These are phyloP conservation scores for Lipomyces sp. DNA, from an alignment of 805 yeast genomes.

Conservation along the genomic window DNA sequence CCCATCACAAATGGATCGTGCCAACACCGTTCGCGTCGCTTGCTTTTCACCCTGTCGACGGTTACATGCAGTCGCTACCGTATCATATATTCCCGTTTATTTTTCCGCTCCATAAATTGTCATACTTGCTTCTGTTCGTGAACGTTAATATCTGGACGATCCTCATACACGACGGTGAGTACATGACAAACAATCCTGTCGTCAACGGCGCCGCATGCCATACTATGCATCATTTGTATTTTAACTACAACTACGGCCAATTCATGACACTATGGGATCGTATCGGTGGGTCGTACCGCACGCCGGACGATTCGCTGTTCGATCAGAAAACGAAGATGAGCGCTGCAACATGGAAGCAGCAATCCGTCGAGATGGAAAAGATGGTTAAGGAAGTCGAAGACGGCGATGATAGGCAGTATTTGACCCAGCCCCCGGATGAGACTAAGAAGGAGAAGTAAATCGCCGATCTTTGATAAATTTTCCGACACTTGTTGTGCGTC, in stretches of 20 bases:
- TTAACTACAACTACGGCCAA: constrained; percentile 98
- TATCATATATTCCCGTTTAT: constrained; percentile 90
- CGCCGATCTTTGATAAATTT: neutral
- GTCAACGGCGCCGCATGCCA: constrained; percentile 99
- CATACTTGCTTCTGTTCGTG: constrained; percentile 79
- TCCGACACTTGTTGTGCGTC: neutral
- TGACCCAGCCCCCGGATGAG: constrained; percentile 6
- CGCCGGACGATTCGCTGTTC: constrained; percentile 86
- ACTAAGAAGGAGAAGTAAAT: constrained; percentile 9
- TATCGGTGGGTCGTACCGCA: constrained; percentile 88
- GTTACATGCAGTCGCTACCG: constrained; percentile 89
- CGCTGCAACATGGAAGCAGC: constrained; percentile 68
- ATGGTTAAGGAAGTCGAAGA: constrained; percentile 85
- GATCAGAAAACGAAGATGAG: constrained; percentile 64
- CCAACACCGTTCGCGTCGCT: constrained; percentile 98
- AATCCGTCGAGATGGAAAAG: constrained; percentile 72
- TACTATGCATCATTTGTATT: constrained; percentile 93
- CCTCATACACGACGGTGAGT: constrained; percentile 98
- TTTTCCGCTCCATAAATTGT: constrained; percentile 88
- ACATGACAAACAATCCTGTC: constrained; percentile 87
- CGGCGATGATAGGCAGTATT: constrained; percentile 43
- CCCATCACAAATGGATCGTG: constrained; percentile 98
- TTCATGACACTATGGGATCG: constrained; percentile 99
- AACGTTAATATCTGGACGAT: constrained; percentile 98
- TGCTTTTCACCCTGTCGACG: constrained; percentile 98